These are phyloP conservation scores for Amanita muscaria DNA, from an alignment of 768 basidiomycete genomes.

Conservation along the genomic window DNA sequence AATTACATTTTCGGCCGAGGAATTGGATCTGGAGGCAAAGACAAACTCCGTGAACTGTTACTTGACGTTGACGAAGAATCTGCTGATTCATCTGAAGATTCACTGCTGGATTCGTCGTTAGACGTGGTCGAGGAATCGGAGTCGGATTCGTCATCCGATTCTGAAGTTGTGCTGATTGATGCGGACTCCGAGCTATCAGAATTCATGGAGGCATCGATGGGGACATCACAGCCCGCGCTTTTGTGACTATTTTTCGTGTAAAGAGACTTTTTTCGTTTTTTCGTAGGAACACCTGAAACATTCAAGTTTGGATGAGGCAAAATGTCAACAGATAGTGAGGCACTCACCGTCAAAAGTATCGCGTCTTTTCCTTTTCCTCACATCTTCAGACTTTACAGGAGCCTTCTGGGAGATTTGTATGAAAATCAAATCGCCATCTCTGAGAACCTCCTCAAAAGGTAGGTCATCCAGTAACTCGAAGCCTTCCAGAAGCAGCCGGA, in stretches of 20 bases:
- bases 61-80: constrained; percentile 18
- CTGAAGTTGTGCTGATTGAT: constrained; percentile 14
- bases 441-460: constrained; percentile 25
- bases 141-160: constrained; percentile 19
- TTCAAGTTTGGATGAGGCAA: background rate
- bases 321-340: background rate
- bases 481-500: constrained; percentile 33
- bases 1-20: no score
- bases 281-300: constrained; percentile 8
- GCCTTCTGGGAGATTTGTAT: constrained; percentile 18
- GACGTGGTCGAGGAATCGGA: constrained; percentile 13
- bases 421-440: constrained; percentile 41
- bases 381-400: background rate
- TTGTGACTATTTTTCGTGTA: background rate
- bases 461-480: constrained; percentile 40
- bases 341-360: constrained; percentile 1
- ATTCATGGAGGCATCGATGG: background rate
- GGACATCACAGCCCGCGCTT: background rate
- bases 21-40: no score
- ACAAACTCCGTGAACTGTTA: constrained; percentile 3
- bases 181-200: background rate
- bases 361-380: constrained; percentile 4
- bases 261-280: constrained; percentile 20
- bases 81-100: constrained; percentile 17
- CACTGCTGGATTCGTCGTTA: constrained; percentile 15